Base-by-base conservation (phyloP, 345 rosid genomes). In the Eucalyptus paniculata region DNA sequence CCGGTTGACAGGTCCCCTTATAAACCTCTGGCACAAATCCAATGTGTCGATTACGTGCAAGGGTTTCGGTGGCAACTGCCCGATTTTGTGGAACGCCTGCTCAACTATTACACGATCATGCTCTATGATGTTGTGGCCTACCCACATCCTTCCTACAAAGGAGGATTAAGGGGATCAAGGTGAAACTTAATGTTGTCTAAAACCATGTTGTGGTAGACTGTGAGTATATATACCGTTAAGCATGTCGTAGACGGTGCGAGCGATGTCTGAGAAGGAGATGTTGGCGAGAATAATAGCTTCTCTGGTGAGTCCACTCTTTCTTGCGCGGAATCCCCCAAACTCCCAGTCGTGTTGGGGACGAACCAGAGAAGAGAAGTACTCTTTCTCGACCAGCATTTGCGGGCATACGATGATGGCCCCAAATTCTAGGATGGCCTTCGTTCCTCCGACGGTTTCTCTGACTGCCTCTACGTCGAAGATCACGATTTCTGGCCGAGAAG, bases 321-420 rank as follows among this genome's bases (percentile, higher is more conserved):
- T 4, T 40, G 1, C 26, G 1, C 2, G 5, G 28, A 77, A 77
- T 77, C 7, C 30, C 19, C 88, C 88, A 6, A 86, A 56, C 44
- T 10, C 9, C 15, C 17, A 32, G 88, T 40, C 44, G 9, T 24
- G 18, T 19, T 8, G 44, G 30, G 88, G 65, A 5, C 37, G 87
- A 47, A 86, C 87, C 87, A 86, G 54, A 40, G 87, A 45, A 49
- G 40, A 14, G 54, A 86, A 49, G 56, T 47, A 86, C 87, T 86
- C 87, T 85, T 85, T 13, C 87, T 86, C 87, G 54, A 45, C 56
- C 37, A 86, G 87, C 53, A 51, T 86, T 51, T 34, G 19, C n/a
- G 87, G 87, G 87, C 37, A 86, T 51, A 86, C 87, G n/a, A 86
- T 86, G n/a, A 86, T 86, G 87, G 40, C 87, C 50, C 56, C 87